Evolutionary conservation across 306 rosid species (phyloP).

Genomic region (Cyamopsis tetragonoloba): DNA sequence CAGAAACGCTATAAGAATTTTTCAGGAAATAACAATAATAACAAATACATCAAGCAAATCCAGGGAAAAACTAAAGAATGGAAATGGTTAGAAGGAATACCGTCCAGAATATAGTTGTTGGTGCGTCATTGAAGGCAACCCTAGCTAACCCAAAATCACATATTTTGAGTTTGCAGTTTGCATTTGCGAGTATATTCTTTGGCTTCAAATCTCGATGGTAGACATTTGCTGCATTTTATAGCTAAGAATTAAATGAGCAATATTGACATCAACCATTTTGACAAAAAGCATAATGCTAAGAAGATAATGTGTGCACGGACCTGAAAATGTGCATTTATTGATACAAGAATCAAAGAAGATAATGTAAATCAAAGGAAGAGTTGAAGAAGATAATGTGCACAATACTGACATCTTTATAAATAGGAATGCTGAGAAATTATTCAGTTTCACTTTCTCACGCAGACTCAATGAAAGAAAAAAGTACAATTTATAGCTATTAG

Average conservation of each 20-base stretch:
- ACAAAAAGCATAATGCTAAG: too few relatives aligned
- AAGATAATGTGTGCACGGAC: too few relatives aligned
- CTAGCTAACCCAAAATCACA: slow-evolving; percentile 98
- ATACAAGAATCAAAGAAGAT: background rate
- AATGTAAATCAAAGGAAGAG: background rate
- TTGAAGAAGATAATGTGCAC: background rate
- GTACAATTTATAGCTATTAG: background rate
- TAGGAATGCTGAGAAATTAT: background rate
- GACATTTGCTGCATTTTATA: slow-evolving; percentile 72
- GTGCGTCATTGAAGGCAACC: slow-evolving; percentile 94
- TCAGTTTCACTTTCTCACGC: background rate
- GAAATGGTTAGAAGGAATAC: slow-evolving; percentile 37
- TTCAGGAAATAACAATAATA: background rate
- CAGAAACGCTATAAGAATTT: background rate
- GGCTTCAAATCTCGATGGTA: slow-evolving; percentile 96
- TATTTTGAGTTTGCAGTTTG: slow-evolving; percentile 91
- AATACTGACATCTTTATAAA: background rate
- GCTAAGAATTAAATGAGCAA: slow-evolving; percentile 8
- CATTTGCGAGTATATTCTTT: slow-evolving; percentile 93
- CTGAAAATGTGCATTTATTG: too few relatives aligned
- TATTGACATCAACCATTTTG: background rate
- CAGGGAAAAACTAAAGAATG: background rate
- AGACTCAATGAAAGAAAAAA: background rate
- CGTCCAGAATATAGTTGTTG: slow-evolving; percentile 95
- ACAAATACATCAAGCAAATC: background rate